A percentile compares a stretch with the other conserved stretches of the same genome.
These are phyloP conservation scores for Groenewaldozyma tartarivorans DNA, from an alignment of 805 yeast species.

Conservation along the genomic window DNA sequence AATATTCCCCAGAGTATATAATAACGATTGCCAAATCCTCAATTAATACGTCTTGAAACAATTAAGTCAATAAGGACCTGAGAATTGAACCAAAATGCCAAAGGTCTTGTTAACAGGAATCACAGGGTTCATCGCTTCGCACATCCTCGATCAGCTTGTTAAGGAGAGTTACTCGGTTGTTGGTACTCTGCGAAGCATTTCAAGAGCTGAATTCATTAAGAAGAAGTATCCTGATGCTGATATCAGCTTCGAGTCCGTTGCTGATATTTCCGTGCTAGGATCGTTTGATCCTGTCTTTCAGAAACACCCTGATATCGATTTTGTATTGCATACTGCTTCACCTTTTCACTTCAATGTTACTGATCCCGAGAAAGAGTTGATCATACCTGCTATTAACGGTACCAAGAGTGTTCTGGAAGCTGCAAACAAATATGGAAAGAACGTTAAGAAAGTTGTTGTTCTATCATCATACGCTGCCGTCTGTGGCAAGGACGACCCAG, in stretches of 20 bases:
- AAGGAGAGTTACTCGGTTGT: slow-evolving; percentile 33
- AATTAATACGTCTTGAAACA: too few relatives aligned
- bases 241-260: slow-evolving; percentile 20
- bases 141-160: slow-evolving; percentile 30
- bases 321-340: slow-evolving; percentile 34
- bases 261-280: slow-evolving; percentile 30
- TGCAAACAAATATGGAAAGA: slow-evolving; percentile 30
- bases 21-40: too few relatives aligned
- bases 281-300: slow-evolving; percentile 38
- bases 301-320: slow-evolving; percentile 4
- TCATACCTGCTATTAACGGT: slow-evolving; percentile 38
- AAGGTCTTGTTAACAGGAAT: slow-evolving; percentile 40
- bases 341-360: slow-evolving; percentile 26
- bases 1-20: too few relatives aligned
- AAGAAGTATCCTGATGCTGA: slow-evolving; percentile 26
- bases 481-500: slow-evolving; percentile 15
- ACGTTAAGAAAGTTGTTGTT: slow-evolving; percentile 34
- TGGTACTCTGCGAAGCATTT: slow-evolving; percentile 46
- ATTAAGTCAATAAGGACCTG: too few relatives aligned
- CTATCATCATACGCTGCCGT: slow-evolving; percentile 34
- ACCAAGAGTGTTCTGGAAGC: slow-evolving; percentile 35
- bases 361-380: slow-evolving; percentile 31
- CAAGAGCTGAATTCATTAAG: slow-evolving; percentile 46
- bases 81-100: too few relatives aligned
- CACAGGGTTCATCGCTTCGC: slow-evolving; percentile 38